Base-by-base conservation (phyloP, 441 rosid species). In the Raphanus hybrid region DNA sequence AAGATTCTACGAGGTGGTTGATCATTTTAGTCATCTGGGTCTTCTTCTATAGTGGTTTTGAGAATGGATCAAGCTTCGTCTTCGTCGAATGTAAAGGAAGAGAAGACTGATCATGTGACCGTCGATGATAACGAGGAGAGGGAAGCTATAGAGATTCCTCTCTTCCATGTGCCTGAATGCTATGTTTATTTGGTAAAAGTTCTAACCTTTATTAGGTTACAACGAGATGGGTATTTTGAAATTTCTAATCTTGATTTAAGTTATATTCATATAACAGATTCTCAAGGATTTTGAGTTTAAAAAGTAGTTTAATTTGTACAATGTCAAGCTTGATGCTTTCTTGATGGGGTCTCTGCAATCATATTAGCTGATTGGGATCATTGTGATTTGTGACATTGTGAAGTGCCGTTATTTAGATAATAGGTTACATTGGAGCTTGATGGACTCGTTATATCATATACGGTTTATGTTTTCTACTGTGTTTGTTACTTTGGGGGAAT, bases 101-200 rank as follows among this genome's bases (percentile, higher is more conserved):
- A 82, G 67, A 86, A 76, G 80, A 78, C 54, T 71, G 87, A 79
- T 79, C 75, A 59, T 43, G 85, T 75, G 62, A 64, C 29, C 14
- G 70, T 29, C 54, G 87, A 80, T 45, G 85, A 78, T 75, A 81
- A 29, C 85, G 97, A 85, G 63, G 94, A 89, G 74, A 71, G 70
- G 8, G 93, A 91, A 75, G 84, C 85, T 29, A 61, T 91, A 59
- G 99, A 95, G 87, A 85, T 93, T 67, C 65, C 89, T 77, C 89
- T 93, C 29, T 96, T 89, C 84, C 97, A 96, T 81, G 94, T 96
- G 66, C 78, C 97, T 35, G 98, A 96, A 86, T 93, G 93, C 78
- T 95, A 93, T 79, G 98, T 93, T 77, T 95, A 96, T 84, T 73
- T 93, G 95, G 98, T 90, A 79, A 70, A 39, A 84, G 34, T 26